Percentiles rank a stretch among this genome's conserved stretches.
phyloP scores from a whole-genome alignment of 2,329 filamentous ascomycete species.

The Aspergillus sp. region DNA sequence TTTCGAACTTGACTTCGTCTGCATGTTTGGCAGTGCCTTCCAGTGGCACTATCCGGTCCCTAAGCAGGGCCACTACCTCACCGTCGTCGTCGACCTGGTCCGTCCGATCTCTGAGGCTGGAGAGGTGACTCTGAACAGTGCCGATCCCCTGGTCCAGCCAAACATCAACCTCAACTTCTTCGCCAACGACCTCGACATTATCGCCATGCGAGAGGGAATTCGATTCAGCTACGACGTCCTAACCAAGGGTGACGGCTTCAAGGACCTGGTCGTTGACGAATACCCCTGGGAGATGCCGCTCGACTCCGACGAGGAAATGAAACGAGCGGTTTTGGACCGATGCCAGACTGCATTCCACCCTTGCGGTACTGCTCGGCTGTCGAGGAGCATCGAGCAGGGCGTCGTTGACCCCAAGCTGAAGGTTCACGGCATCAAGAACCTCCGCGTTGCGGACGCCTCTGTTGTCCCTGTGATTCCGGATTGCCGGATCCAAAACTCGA shows the following conservation, averaged over 20 bases:
- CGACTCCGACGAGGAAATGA: neutral
- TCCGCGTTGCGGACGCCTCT: neutral
- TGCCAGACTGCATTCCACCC: neutral
- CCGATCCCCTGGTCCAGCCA: constrained; percentile 28
- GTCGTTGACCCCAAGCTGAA: neutral
- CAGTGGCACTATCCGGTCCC: constrained; percentile 40
- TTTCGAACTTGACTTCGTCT: constrained; percentile 55
- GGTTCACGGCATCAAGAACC: neutral
- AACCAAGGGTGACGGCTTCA: constrained; percentile 49
- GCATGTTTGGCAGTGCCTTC: constrained; percentile 47
- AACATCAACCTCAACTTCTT: constrained; percentile 37
- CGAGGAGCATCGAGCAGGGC: neutral
- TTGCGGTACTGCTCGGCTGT: neutral
- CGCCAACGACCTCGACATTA: constrained; percentile 45
- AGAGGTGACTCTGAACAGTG: constrained; percentile 33
- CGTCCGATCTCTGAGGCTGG: constrained; percentile 39
- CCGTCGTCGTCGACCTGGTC: constrained; percentile 46
- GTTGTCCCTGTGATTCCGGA: neutral
- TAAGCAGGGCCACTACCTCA: constrained; percentile 43
- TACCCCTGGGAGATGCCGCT: constrained; percentile 26
- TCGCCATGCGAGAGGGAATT: constrained; percentile 52
- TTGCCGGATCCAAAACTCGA: neutral
- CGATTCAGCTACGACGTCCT: constrained; percentile 49
- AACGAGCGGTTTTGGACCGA: neutral
- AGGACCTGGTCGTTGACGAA: constrained; percentile 23